A percentile compares a stretch with the other conserved stretches of the same genome.
phyloP scores from a whole-genome alignment of 441 rosid genomes.

The Populus tomentosa region DNA sequence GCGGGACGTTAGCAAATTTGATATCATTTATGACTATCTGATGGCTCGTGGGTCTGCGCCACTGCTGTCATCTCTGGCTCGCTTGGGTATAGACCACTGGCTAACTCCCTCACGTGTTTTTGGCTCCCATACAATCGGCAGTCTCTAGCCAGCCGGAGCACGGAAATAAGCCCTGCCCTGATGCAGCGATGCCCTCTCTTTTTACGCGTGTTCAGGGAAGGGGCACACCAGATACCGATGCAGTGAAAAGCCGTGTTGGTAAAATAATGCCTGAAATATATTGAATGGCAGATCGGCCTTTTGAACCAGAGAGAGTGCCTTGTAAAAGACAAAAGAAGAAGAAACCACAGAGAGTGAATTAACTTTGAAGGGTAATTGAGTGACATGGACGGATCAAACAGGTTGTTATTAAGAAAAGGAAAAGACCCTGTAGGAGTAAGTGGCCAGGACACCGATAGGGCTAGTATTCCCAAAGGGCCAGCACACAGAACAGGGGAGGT shows the following conservation, averaged over 20 bases:
- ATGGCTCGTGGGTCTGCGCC: background rate
- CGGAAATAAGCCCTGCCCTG: background rate
- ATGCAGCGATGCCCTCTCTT: background rate
- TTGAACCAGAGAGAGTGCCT: background rate
- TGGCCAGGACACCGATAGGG: background rate
- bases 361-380: background rate
- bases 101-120: background rate
- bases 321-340: background rate
- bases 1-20: no score
- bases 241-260: background rate
- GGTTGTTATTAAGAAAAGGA: background rate
- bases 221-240: no score
- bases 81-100: background rate
- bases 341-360: background rate
- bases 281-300: background rate
- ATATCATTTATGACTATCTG: background rate
- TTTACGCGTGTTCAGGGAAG: no score
- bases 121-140: background rate
- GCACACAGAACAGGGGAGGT: background rate
- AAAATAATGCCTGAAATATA: no score
- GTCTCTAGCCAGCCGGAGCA: no score
- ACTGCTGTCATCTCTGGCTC: background rate
- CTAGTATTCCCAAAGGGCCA: no score
- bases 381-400: background rate
- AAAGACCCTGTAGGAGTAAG: background rate